Evolutionary conservation across 1,284 basidiomycete species (phyloP), one percentile per base, ranked within the genome.

Genomic region (Trichosporon sp.): DNA sequence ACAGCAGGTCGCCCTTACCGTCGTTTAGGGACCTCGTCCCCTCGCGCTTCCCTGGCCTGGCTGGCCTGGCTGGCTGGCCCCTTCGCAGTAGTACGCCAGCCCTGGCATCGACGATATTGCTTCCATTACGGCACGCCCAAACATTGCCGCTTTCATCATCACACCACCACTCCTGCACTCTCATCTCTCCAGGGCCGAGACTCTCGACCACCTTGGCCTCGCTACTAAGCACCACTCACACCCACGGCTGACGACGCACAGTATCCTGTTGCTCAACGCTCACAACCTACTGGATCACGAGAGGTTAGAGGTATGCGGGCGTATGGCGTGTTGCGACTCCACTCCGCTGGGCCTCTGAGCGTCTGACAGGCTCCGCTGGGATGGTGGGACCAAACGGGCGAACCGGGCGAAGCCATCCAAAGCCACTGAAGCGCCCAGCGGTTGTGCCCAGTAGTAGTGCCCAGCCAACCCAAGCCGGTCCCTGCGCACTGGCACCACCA

Each of bases 121-220:
- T 54, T 54, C 51, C 51, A 54, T 54, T 54, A 54, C 51, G 51
- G 51, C 51, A 54, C 51, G 3, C 51, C 51, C 19, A 54, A 26
- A 54, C 51, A 54, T 54, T 54, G 21, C 51, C 51, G 51, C 51
- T 54, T 54, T 54, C 51, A 54, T 54, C 51, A 54, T 21, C 19
- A 21, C n/a, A 19, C 19, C n/a, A 12, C 46, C 16, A 48, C 14
- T 12, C 46, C 46, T n/a, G 16, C 46, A 48, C 51, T 21, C 8
- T 40, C 38, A 2, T 21, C 8, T 40, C 38, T 12, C 38, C 16
- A 48, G 51, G 51, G 51, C 51, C 51, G 19, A 21, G 51, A 54
- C 51, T 46, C 43, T 16, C 16, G 11, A 43, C 40, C 37, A 38
- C 10, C 7, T 43, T 12, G 40, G 26, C 40, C 40, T 46, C 14